Percentiles rank a stretch among this genome's conserved stretches.
These are phyloP conservation scores for Taphrina deformans DNA, from an alignment of 1,139 yeast genomes.

Conservation along the genomic window DNA sequence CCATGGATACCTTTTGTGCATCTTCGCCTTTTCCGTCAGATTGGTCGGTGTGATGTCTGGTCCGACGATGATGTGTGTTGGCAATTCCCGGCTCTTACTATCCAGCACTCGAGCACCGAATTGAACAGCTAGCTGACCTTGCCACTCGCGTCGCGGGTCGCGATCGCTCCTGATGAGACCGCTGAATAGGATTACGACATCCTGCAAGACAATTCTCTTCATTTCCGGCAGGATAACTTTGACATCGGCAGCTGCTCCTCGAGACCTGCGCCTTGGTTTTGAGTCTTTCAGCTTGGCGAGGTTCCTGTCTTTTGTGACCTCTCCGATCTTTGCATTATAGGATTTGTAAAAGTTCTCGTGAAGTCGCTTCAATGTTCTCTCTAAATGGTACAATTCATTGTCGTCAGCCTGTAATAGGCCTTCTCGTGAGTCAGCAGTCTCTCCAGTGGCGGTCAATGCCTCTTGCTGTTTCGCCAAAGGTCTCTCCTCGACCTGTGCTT, in stretches of 20 bases:
- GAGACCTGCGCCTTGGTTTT: conserved; percentile 1
- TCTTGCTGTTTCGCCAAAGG: conserved; percentile 83
- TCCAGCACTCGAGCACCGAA: conserved; percentile 86
- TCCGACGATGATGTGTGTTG: conserved; percentile 85
- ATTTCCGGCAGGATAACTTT: conserved; percentile 68
- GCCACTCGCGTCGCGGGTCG: conserved; percentile 62
- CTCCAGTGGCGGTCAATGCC: conserved; percentile 51
- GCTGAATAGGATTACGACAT: conserved; percentile 72
- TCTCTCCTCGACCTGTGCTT: conserved; percentile 68
- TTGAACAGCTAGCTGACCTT: conserved; percentile 86
- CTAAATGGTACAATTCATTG: conserved; percentile 66
- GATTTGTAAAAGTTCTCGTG: conserved; percentile 66
- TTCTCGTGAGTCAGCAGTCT: conserved; percentile 48
- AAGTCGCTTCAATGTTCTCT: conserved; percentile 60
- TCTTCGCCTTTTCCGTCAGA: conserved; percentile 60
- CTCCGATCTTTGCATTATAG: conserved; percentile 43
- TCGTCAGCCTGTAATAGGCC: conserved; percentile 72
- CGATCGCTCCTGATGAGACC: conserved; percentile 83
- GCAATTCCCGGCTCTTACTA: conserved; percentile 62
- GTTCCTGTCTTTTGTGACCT: conserved; percentile 33
- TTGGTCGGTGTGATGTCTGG: conserved; percentile 61
- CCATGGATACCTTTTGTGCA: conserved; percentile 49
- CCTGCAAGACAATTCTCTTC: conserved; percentile 67
- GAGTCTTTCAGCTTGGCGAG: conserved; percentile 32
- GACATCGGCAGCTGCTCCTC: conserved; percentile 43